A percentile compares a stretch with the other conserved stretches of the same genome.
Conservation (phyloP, 1,139 yeast species). For the Blastobotrys persicus region DNA sequence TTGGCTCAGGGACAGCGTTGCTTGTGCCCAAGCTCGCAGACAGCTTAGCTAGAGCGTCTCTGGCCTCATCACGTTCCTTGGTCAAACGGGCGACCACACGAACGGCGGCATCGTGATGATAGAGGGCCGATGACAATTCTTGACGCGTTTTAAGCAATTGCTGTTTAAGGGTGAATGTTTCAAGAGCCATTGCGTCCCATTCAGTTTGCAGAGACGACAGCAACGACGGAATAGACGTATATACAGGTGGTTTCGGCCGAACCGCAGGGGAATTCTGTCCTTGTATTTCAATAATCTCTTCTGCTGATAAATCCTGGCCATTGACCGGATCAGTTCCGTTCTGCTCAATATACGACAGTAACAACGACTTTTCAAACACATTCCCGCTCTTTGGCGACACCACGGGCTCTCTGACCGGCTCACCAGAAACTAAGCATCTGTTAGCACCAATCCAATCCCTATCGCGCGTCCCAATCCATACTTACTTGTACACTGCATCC, state of each 20-base stretch:
- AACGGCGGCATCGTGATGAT: constrained; percentile 87
- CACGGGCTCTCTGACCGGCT: constrained; percentile 65
- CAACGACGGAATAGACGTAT: constrained; percentile 74
- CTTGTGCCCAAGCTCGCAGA: constrained; percentile 28
- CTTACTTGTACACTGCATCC: constrained; percentile 36
- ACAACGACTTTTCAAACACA: constrained; percentile 63
- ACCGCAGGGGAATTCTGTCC: constrained; percentile 6
- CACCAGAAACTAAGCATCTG: constrained; percentile 55
- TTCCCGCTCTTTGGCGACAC: constrained; percentile 50
- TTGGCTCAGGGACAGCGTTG: constrained; percentile 14
- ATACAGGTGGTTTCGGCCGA: constrained; percentile 50
- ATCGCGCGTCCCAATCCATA: constrained; percentile 6
- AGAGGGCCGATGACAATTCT: constrained; percentile 73
- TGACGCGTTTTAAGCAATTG: constrained; percentile 65
- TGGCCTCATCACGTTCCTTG: constrained; percentile 72
- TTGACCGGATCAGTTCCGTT: constrained; percentile 75
- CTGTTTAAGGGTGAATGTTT: constrained; percentile 71
- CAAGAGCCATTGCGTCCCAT: constrained; percentile 87
- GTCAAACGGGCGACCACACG: constrained; percentile 76
- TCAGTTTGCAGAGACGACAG: constrained; percentile 76
- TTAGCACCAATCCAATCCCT: constrained; percentile 1
- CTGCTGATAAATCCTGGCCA: constrained; percentile 54
- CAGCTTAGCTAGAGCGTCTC: constrained; percentile 53
- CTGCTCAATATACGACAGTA: constrained; percentile 61
- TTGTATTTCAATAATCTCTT: constrained; percentile 56